These are phyloP conservation scores for Scleromitrula shiraiana DNA, from an alignment of 2,329 filamentous ascomycete genomes.

Conservation along the genomic window DNA sequence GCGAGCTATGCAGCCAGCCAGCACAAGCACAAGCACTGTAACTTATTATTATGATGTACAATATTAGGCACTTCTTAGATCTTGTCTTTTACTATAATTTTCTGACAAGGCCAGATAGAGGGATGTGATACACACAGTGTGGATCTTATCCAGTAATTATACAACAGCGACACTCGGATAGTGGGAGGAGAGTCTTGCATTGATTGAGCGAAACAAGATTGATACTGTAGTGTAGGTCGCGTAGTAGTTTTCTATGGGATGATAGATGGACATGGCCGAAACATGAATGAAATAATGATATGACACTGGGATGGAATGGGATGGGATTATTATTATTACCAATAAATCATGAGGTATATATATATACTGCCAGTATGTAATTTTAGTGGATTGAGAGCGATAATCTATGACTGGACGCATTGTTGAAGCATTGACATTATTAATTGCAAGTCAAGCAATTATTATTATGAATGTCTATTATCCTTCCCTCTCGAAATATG, in stretches of 20 bases:
- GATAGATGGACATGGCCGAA: too few species aligned
- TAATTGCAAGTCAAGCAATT: too few species aligned
- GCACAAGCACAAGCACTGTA: not conserved
- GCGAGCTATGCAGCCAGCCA: not conserved
- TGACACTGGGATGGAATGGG: not conserved
- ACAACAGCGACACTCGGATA: conserved; percentile 5
- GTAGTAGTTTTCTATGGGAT: too few species aligned
- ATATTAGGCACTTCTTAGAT: too few species aligned
- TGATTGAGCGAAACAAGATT: conserved; percentile 15
- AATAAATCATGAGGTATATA: conserved; percentile 4
- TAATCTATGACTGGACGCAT: conserved; percentile 3
- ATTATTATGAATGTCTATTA: not conserved
- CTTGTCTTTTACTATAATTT: conserved; percentile 4
- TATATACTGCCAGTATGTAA: too few species aligned
- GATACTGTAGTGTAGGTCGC: not conserved
- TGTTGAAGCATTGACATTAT: conserved; percentile 5
- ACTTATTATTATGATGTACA: too few species aligned
- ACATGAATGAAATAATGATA: not conserved
- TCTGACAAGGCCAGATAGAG: conserved; percentile 1
- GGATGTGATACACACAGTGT: conserved; percentile 4
- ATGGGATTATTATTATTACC: not conserved
- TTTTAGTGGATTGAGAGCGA: not conserved
- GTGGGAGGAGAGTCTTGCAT: conserved; percentile 18
- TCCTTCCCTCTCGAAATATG: not conserved
- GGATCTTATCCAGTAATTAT: conserved; percentile 1